Evolutionary conservation across 176 grass and related monocot genomes (phyloP).

Genomic region (Saccharum spontaneum): DNA sequence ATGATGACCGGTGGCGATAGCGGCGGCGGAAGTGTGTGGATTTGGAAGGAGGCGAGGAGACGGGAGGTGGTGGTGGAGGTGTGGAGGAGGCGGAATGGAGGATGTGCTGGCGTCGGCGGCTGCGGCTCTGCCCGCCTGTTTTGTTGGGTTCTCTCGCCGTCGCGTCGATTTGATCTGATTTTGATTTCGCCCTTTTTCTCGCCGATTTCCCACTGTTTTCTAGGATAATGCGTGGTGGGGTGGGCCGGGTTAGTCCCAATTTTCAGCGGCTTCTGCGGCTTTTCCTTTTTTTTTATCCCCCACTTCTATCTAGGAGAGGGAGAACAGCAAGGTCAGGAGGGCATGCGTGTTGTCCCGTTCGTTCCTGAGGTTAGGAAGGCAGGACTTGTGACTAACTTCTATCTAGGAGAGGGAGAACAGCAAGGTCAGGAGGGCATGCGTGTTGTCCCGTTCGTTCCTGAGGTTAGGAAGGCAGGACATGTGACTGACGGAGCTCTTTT

Average conservation of each 20-base stretch:
- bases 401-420: neutral
- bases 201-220: constrained; percentile 25
- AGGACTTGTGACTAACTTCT: constrained; percentile 5
- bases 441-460: neutral
- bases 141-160: neutral
- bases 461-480: neutral
- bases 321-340: neutral
- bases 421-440: neutral
- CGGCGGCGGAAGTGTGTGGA: constrained; percentile 2
- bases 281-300: neutral
- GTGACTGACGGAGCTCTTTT: neutral
- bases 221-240: neutral
- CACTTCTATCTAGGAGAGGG: neutral
- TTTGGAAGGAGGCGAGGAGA: neutral
- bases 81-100: neutral
- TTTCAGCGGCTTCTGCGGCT: neutral
- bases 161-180: constrained; percentile 1
- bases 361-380: neutral
- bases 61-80: neutral
- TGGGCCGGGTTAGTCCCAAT: neutral
- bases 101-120: constrained; percentile 47
- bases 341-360: neutral
- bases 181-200: neutral
- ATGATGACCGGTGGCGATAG: neutral
- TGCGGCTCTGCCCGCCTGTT: neutral